Evolutionary conservation across 2,329 filamentous ascomycete genomes (phyloP).

Genomic region (Hansfordia pulvinata): DNA sequence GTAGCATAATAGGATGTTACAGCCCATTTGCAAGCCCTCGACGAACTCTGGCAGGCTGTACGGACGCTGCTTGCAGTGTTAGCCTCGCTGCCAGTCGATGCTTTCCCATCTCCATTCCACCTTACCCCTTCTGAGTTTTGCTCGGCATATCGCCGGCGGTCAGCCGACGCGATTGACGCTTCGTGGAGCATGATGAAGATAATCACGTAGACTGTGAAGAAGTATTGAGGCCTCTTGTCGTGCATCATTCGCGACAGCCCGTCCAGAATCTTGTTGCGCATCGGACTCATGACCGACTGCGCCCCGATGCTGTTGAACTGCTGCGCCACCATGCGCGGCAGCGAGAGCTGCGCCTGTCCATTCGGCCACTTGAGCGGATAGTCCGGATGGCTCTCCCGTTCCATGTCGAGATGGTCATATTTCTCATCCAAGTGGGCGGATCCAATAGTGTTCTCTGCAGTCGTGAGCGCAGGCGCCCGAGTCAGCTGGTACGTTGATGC

Average conservation of each 20-base stretch:
- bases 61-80: constrained; percentile 12
- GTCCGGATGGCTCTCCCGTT: constrained; percentile 18
- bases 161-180: constrained; percentile 22
- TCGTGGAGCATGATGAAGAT: constrained; percentile 21
- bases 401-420: constrained; percentile 28
- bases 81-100: not conserved
- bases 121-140: constrained; percentile 17
- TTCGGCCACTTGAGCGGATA: constrained; percentile 24
- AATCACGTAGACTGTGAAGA: constrained; percentile 16
- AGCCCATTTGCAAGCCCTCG: constrained; percentile 28
- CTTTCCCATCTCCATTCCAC: constrained; percentile 5
- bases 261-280: constrained; percentile 12
- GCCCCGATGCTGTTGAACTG: constrained; percentile 17
- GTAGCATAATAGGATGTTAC: constrained; percentile 29
- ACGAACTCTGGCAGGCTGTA: constrained; percentile 27
- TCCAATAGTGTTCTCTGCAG: constrained; percentile 1
- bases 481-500: not conserved
- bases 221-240: constrained; percentile 12
- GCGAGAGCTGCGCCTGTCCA: constrained; percentile 20
- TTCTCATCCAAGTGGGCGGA: constrained; percentile 29
- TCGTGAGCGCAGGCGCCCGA: not conserved
- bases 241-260: constrained; percentile 14
- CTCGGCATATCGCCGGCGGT: constrained; percentile 27
- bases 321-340: constrained; percentile 16
- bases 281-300: constrained; percentile 7